Conservation (phyloP, 2,329 filamentous ascomycete genomes). For the Ceratocystiopsis brevicomis region DNA sequence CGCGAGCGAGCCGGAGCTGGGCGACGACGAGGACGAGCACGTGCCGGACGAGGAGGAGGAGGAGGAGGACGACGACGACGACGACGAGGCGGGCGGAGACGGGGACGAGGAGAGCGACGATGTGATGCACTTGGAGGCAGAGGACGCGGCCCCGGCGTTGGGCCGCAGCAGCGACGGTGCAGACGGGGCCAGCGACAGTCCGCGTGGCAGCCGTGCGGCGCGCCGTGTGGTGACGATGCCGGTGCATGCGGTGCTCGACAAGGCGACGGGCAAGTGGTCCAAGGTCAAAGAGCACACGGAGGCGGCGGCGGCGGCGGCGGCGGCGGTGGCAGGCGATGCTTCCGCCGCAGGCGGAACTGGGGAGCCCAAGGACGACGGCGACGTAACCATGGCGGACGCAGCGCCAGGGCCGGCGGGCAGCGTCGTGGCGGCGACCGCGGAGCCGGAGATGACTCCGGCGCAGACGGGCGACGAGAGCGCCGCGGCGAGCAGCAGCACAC, state of each 20-base stretch:
- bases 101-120: slow-evolving; percentile 35
- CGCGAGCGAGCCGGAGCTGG: slow-evolving; percentile 55
- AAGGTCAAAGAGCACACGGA: slow-evolving; percentile 8
- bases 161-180: slow-evolving; percentile 8
- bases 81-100: too few species aligned
- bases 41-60: slow-evolving; percentile 27
- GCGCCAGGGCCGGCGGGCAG: slow-evolving; percentile 1
- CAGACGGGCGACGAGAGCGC: not conserved
- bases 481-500: not conserved
- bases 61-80: slow-evolving; percentile 38
- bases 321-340: not conserved
- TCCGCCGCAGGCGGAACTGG: too few species aligned
- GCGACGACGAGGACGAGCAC: slow-evolving; percentile 46
- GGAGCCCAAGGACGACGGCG: too few species aligned
- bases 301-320: not conserved
- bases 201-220: too few species aligned
- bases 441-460: too few species aligned
- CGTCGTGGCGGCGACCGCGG: slow-evolving; percentile 3
- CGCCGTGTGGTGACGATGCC: slow-evolving; percentile 55
- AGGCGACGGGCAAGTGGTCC: slow-evolving; percentile 15
- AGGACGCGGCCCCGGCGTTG: slow-evolving; percentile 16
- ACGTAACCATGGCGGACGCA: slow-evolving; percentile 4
- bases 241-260: slow-evolving; percentile 24
- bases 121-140: slow-evolving; percentile 33
- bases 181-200: too few species aligned